Base-by-base conservation (phyloP, 1,139 yeast species). In the Saccharomyces hybrid region DNA sequence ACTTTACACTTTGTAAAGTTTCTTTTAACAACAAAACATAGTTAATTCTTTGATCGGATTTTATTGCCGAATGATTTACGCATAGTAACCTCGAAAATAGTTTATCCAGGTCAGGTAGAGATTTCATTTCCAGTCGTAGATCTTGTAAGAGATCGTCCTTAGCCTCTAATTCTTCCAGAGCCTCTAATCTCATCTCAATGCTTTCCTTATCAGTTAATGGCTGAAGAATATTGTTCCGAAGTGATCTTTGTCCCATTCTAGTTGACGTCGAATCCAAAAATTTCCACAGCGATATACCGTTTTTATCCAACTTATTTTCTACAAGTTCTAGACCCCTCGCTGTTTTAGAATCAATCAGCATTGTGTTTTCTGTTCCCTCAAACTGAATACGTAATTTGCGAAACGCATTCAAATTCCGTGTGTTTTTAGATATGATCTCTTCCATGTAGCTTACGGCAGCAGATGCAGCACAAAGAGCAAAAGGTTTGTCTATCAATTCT, bases 181-280 rank as follows among this genome's bases (percentile, higher is more conserved):
- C 67, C 4, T 69, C 68, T 11, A 69, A 60, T 42, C 81, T 66
- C 50, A 70, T 60, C 14, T 62, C 52, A 1, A 78, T 69, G 30
- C 75, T 69, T 0, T 59, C 58, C 26, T 57, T 58, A 56, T 74
- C 74, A 0, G 78, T 75, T 26, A 78, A 62, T 0, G 81, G 81
- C 54, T 78, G 82, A 20, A 78, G 58, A 3, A 78, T 69, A 52
- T 71, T 74, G 25, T 69, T 72, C 56, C 72, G 69, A 47, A 78
- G 61, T 14, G 73, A 57, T 51, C 81, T 60, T 20, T 65, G 67
- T 1, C 81, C 82, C 80, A 78, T 78, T 52, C 73, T 74, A 0
- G 81, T 77, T 0, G 64, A 59, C 1, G 80, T 76, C 2, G 61
- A 57, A 56, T 77, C 71, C 52, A 78, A 59, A 41, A 70, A 65